A percentile compares a stretch with the other conserved stretches of the same genome.
phyloP scores from a whole-genome alignment of 345 rosid genomes.

The Syzygium grande region DNA sequence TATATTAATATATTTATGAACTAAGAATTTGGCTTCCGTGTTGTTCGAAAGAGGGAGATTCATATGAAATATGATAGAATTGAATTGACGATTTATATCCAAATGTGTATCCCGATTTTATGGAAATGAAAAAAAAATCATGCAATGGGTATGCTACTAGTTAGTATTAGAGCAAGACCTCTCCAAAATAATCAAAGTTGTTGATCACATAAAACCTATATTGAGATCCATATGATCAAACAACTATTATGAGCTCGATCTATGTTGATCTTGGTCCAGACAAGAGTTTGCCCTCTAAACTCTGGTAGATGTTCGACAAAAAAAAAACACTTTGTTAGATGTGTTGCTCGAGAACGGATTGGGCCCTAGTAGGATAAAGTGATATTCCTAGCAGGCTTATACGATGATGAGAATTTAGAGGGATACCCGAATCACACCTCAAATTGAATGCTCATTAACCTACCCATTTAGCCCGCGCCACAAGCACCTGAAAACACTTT shows the following conservation, averaged over 20 bases:
- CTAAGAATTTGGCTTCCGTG: neutral
- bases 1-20: rapidly evolving
- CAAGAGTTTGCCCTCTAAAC: neutral
- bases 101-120: neutral
- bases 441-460: too few relatives aligned
- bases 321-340: too few relatives aligned
- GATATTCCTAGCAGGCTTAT: neutral
- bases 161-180: neutral
- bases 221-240: neutral
- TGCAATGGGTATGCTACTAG: too few relatives aligned
- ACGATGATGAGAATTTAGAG: neutral
- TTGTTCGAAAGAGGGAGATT: neutral
- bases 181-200: neutral
- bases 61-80: neutral
- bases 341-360: neutral
- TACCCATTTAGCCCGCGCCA: neutral
- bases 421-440: neutral
- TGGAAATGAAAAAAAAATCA: too few relatives aligned
- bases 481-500: neutral
- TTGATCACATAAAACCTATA: neutral
- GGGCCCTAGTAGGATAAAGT: neutral
- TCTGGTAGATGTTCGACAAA: neutral
- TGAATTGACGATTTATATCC: neutral
- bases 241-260: rapidly evolving
- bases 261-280: neutral